phyloP scores from a whole-genome alignment of 139 green algal genomes.

The Chlamydomonas eustigma region DNA sequence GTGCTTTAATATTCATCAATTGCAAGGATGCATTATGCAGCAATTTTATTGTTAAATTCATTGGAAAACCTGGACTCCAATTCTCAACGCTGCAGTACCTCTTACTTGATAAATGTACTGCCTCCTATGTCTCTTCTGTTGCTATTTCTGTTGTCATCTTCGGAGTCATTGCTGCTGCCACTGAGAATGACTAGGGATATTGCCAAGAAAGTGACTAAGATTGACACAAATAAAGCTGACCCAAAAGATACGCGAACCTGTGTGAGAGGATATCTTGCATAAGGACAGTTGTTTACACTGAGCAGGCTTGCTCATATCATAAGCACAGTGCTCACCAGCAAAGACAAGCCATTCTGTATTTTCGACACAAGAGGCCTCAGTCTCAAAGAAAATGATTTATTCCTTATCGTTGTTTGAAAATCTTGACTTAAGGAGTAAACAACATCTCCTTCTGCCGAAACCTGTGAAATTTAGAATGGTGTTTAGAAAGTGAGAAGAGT shows the following conservation, averaged over 20 bases:
- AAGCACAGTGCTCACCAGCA: slow-evolving; percentile 37
- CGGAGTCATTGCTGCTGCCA: slow-evolving; percentile 26
- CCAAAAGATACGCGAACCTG: slow-evolving; percentile 82
- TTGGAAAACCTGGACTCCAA: too few species aligned
- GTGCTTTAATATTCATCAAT: too few species aligned
- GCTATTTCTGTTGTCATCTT: slow-evolving; percentile 28
- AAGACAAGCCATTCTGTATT: neutral
- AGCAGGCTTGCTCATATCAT: too few species aligned
- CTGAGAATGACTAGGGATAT: slow-evolving; percentile 68
- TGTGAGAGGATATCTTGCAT: neutral
- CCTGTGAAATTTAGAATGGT: slow-evolving; percentile 49
- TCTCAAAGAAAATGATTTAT: slow-evolving; percentile 57
- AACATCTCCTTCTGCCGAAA: slow-evolving; percentile 82
- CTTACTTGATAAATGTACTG: slow-evolving; percentile 28
- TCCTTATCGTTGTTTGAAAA: slow-evolving; percentile 57
- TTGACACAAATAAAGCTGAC: slow-evolving; percentile 74
- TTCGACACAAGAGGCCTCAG: slow-evolving; percentile 54
- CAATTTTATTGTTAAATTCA: too few species aligned
- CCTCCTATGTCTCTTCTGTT: slow-evolving; percentile 6
- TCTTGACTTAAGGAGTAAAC: slow-evolving; percentile 74
- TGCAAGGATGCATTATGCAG: too few species aligned
- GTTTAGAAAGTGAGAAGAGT: too few species aligned
- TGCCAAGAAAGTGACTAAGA: slow-evolving; percentile 73
- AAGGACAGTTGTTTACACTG: too few species aligned
- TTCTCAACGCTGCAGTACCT: neutral